phyloP scores from a whole-genome alignment of 1,284 basidiomycete genomes.

The Puccinia coronata region DNA sequence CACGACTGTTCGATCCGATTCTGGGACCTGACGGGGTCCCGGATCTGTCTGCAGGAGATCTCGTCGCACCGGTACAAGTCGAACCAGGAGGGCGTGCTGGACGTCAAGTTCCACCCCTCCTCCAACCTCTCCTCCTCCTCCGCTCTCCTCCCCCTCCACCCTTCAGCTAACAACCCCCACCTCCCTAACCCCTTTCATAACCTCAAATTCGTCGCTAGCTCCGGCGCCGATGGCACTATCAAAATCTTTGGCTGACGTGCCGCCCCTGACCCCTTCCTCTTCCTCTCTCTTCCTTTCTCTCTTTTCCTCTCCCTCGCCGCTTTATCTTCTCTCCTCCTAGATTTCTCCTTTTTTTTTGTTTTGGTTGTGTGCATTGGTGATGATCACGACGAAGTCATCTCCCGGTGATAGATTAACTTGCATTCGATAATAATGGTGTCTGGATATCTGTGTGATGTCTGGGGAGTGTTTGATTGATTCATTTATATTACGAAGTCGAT shows the following conservation, averaged over 20 bases:
- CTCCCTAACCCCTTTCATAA: constrained; percentile 60
- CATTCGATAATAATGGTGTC: too few relatives aligned
- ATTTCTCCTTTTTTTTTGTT: too few relatives aligned
- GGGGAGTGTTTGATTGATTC: too few relatives aligned
- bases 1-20: constrained; percentile 92
- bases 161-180: constrained; percentile 54
- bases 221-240: constrained; percentile 91
- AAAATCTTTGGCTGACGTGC: constrained; percentile 66
- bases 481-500: too few relatives aligned
- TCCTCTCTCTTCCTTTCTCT: neutral
- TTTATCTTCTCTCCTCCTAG: too few relatives aligned
- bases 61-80: constrained; percentile 78
- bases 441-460: too few relatives aligned
- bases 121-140: constrained; percentile 42
- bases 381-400: too few relatives aligned
- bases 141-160: constrained; percentile 4
- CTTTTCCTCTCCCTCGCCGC: too few relatives aligned
- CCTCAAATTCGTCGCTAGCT: constrained; percentile 83
- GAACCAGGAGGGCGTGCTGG: constrained; percentile 84
- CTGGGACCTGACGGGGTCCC: constrained; percentile 81
- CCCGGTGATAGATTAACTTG: too few relatives aligned
- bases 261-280: neutral
- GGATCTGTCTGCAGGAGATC: constrained; percentile 81
- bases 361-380: too few relatives aligned
- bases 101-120: constrained; percentile 61